Conservation (phyloP, 1,284 basidiomycete species). For the Anthracocystis walkeri region DNA sequence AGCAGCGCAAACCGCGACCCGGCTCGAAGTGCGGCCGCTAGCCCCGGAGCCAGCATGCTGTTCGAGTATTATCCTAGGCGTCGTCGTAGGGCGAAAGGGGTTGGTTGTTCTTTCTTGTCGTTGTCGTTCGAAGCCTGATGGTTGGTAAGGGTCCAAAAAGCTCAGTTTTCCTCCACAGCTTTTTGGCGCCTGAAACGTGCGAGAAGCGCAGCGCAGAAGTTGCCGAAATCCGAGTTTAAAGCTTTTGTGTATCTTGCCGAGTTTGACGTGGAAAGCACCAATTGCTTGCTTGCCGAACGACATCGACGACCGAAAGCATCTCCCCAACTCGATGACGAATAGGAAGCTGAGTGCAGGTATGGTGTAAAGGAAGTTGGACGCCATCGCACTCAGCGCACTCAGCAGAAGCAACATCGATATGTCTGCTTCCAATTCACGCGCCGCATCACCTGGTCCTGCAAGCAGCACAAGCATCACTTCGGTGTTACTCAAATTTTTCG, state of each 20-base stretch:
- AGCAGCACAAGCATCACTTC: conserved; percentile 3
- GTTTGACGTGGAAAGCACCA: background rate
- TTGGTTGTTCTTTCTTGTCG: background rate
- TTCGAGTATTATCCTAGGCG: background rate
- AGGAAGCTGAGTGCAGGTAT: conserved; percentile 1
- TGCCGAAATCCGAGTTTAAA: conserved; percentile 2
- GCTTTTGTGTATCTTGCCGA: background rate
- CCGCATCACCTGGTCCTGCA: background rate
- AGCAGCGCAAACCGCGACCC: background rate
- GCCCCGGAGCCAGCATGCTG: conserved; percentile 18
- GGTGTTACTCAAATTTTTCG: conserved; percentile 23
- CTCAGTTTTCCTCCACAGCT: background rate
- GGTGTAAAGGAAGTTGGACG: conserved; percentile 4
- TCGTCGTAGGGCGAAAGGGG: too few relatives aligned
- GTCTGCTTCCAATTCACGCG: background rate
- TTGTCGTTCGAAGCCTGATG: background rate
- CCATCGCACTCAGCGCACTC: conserved; percentile 1
- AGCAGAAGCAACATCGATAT: background rate
- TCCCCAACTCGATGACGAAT: background rate
- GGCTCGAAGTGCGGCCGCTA: conserved; percentile 9
- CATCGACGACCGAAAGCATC: background rate
- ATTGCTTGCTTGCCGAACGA: background rate
- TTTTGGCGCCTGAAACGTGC: conserved; percentile 4
- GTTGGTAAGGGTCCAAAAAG: too few relatives aligned
- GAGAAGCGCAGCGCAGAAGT: background rate